These are phyloP conservation scores for Trapa incisa DNA, from an alignment of 345 rosid species.

Conservation along the genomic window DNA sequence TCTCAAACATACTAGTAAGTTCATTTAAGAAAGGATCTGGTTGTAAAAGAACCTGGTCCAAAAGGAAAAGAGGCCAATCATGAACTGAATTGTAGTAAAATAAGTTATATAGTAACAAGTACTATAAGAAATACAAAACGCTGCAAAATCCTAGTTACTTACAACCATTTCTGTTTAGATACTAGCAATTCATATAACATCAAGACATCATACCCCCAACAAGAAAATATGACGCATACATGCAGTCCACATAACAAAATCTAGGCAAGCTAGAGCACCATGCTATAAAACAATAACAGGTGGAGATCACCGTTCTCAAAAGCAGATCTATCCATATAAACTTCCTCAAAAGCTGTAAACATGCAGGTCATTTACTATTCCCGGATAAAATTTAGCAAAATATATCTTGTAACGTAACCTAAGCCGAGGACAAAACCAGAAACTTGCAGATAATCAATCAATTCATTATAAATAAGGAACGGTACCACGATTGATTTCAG, in stretches of 20 bases:
- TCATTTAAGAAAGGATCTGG: slow-evolving; percentile 86
- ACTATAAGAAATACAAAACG: background rate
- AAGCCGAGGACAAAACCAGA: background rate
- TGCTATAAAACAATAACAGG: background rate
- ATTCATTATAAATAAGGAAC: background rate
- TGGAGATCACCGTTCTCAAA: background rate
- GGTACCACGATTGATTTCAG: background rate
- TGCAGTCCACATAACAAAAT: background rate
- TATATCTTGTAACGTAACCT: background rate
- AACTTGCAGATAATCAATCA: background rate
- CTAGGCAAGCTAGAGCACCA: background rate
- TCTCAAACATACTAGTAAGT: slow-evolving; percentile 81
- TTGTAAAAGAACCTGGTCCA: slow-evolving; percentile 52
- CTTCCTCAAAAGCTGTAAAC: background rate
- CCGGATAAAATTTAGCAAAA: background rate
- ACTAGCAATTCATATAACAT: background rate
- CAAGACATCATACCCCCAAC: background rate
- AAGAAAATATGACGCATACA: background rate
- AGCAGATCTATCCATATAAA: background rate
- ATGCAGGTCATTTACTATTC: background rate
- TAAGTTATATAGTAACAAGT: background rate
- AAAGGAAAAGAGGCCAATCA: background rate
- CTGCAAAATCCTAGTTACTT: background rate
- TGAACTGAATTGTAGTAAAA: background rate
- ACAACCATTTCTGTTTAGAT: background rate